Evolutionary conservation across 306 rosid genomes (phyloP).

Genomic region (Vigna unguiculata): DNA sequence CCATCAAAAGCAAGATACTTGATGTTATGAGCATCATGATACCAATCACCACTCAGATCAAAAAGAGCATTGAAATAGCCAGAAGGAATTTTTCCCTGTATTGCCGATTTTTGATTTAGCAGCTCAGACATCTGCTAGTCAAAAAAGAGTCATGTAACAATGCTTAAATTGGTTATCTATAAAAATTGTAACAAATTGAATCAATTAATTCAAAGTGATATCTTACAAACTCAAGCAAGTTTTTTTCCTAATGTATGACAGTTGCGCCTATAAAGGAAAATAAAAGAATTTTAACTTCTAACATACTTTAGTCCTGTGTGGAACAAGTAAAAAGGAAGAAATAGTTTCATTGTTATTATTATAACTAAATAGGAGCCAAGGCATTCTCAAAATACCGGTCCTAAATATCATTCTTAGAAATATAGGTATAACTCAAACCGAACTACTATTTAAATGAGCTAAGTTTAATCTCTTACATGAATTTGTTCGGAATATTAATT

Average conservation of each 20-base stretch:
- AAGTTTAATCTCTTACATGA: too few species aligned
- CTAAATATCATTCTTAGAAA: too few species aligned
- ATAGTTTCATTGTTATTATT: neutral
- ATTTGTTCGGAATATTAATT: too few species aligned
- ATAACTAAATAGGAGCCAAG: too few species aligned
- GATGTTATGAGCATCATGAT: conserved; percentile 71
- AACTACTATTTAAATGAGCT: too few species aligned
- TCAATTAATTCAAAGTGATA: neutral
- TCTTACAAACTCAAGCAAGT: neutral
- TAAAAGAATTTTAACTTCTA: neutral
- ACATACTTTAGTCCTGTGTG: too few species aligned
- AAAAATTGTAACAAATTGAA: neutral
- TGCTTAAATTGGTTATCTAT: neutral
- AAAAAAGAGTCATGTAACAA: conserved; percentile 10
- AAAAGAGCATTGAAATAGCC: conserved; percentile 86
- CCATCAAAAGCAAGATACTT: conserved; percentile 83
- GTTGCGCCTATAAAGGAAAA: neutral
- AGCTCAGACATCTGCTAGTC: conserved; percentile 90
- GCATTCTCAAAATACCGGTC: too few species aligned
- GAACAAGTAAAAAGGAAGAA: neutral
- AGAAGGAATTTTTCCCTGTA: conserved; percentile 94
- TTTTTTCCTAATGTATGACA: neutral
- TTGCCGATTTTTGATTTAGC: conserved; percentile 80
- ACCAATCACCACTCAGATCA: conserved; percentile 79
- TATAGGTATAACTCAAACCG: too few species aligned